phyloP scores from a whole-genome alignment of 129 eudicot species.

The Helianthus tuberosus region DNA sequence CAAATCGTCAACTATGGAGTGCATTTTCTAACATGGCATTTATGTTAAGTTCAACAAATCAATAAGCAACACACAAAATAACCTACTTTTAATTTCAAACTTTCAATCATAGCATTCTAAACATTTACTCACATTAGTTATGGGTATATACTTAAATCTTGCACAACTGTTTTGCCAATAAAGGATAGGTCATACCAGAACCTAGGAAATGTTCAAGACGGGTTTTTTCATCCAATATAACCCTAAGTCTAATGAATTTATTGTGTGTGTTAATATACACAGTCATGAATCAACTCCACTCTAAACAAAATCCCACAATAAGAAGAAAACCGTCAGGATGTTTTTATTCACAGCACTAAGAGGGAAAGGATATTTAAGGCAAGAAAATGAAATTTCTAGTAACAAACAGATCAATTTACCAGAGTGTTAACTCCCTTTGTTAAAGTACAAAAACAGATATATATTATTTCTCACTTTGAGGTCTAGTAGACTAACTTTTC shows the following conservation, averaged over 20 bases:
- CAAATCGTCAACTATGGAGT: conserved; percentile 3
- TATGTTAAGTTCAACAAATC: conserved; percentile 2
- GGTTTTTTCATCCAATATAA: background rate
- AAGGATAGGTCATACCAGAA: background rate
- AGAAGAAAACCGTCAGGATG: no score
- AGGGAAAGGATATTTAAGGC: no score
- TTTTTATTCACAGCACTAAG: no score
- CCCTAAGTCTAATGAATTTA: no score
- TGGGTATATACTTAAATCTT: background rate
- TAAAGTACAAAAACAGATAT: background rate
- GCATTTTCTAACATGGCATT: background rate
- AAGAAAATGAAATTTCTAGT: no score
- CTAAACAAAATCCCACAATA: conserved; percentile 11
- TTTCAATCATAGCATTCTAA: background rate
- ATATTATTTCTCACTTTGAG: background rate
- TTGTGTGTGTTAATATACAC: no score
- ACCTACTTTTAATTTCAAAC: background rate
- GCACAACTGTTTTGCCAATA: background rate
- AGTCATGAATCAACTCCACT: conserved; percentile 17
- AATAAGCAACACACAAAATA: background rate
- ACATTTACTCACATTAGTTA: background rate
- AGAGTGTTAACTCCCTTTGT: background rate
- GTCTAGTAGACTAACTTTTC: conserved; percentile 1
- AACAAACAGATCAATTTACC: no score
- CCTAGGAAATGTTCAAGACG: background rate